Evolutionary conservation across 2,329 filamentous ascomycete genomes (phyloP), one percentile per base, ranked within the genome.

Genomic region (Penicillium sp.): DNA sequence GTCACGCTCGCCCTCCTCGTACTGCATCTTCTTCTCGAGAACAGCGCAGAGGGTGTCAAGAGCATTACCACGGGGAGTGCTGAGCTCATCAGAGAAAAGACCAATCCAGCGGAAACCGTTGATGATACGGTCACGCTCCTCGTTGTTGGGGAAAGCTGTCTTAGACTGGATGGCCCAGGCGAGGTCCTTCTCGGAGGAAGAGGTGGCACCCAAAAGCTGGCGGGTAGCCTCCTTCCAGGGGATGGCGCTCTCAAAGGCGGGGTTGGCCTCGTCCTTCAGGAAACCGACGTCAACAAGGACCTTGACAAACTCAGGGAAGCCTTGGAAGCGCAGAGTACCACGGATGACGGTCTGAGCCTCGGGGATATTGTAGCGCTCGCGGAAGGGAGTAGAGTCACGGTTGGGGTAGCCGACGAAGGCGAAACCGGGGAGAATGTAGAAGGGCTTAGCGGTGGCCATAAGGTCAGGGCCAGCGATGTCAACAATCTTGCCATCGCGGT

Each of bases 391-490:
- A 21, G 88, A 93, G 78, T 98, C 93, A 67, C 93, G 84, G 86
- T 98, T 98, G 57, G 90, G 90, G 79, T 98, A 98, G 43, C 89
- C 92, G 66, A 97, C 92, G 68, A 96, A 93, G 51, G 89, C 88
- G 75, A 88, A 97, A 58, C 57, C 91, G 35, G 90, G 90, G 81
- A 92, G 96, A 81, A 93, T 95, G 77, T 84, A 87, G 84, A 96
- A 96, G 50, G 92, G 91, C 83, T 96, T 93, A 42, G 93, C 92
- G 50, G 85, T 85, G 60, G 80, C 88, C 93, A 97, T 98, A 60
- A 97, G 83, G 43, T 93, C 57, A 19, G 80, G 75, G 31, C 84
- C 83, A 7, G 78, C 77, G 31, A 92, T 82, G 55, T 87, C 82
- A 66, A 89, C 84, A 62, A 89, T 77, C 80, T 93, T 84, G 69